A percentile compares a stretch with the other conserved stretches of the same genome.
Evolutionary conservation across 106 monocot species (phyloP).

Genomic region (Apostasia shenzhenica): DNA sequence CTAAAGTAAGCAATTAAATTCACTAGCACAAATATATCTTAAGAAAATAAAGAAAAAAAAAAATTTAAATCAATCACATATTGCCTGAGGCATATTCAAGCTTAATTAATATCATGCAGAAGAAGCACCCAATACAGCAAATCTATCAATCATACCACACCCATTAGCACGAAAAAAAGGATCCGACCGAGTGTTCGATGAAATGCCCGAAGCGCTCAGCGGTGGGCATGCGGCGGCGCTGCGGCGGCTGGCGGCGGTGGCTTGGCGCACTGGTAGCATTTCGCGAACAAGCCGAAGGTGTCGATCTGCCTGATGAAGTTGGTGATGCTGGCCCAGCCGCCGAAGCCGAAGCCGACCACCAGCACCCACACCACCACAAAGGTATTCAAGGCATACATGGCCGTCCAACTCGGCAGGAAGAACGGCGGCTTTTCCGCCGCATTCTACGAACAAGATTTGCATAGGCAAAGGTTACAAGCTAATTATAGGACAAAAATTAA

Average conservation of each 20-base stretch:
- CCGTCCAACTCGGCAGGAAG: conserved; percentile 60
- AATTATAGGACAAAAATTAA: too few relatives aligned
- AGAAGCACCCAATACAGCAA: neutral
- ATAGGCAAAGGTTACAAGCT: neutral
- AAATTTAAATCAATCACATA: too few relatives aligned
- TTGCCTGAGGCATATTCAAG: too few relatives aligned
- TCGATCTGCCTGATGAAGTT: conserved; percentile 62
- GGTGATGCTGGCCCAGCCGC: conserved; percentile 58
- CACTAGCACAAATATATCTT: too few relatives aligned
- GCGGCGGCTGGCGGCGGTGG: conserved; percentile 14
- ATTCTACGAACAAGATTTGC: conserved; percentile 21
- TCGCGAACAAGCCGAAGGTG: conserved; percentile 61
- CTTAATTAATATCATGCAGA: too few relatives aligned
- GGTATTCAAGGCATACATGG: conserved; percentile 38
- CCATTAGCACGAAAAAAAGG: neutral
- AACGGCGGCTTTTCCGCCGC: conserved; percentile 58
- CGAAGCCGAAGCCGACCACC: conserved; percentile 60
- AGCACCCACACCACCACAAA: conserved; percentile 64
- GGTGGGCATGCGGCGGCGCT: conserved; percentile 5
- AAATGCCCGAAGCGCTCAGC: neutral
- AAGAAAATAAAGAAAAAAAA: too few relatives aligned
- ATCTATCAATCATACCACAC: neutral
- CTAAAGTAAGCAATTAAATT: too few relatives aligned
- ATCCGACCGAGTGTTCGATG: neutral
- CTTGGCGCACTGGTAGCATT: conserved; percentile 70